phyloP scores from a whole-genome alignment of 805 yeast genomes.

The Wickerhamiella cacticola region DNA sequence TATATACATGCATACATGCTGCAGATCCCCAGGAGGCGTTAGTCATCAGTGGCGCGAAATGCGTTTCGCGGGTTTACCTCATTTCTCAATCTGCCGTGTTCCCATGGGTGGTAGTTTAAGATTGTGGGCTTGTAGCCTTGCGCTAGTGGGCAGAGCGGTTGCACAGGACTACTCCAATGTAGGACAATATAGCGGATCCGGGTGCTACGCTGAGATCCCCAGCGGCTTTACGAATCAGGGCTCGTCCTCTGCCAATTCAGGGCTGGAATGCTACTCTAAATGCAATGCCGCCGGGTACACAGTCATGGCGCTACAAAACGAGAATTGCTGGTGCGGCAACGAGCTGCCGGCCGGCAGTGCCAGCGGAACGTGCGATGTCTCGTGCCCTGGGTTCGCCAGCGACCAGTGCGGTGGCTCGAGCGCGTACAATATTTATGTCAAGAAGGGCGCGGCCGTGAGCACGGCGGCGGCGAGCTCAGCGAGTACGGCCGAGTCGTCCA shows the following conservation, averaged over 20 bases:
- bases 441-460: constrained; percentile 14
- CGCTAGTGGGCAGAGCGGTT: neutral
- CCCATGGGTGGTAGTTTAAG: constrained; percentile 1
- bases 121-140: constrained; percentile 1
- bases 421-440: constrained; percentile 29
- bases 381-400: constrained; percentile 51
- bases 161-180: constrained; percentile 8
- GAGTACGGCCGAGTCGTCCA: constrained; percentile 10
- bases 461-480: constrained; percentile 13
- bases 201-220: constrained; percentile 32
- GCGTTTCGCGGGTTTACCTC: constrained; percentile 7
- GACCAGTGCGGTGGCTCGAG: constrained; percentile 55
- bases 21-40: neutral
- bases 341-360: constrained; percentile 27
- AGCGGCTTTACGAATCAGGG: constrained; percentile 35
- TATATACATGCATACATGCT: neutral
- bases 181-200: constrained; percentile 21
- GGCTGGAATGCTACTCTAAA: constrained; percentile 39
- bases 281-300: constrained; percentile 29
- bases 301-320: constrained; percentile 41
- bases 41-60: constrained; percentile 9
- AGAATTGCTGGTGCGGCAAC: constrained; percentile 57
- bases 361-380: constrained; percentile 29
- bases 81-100: neutral
- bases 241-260: constrained; percentile 45